A percentile compares a stretch with the other conserved stretches of the same genome.
Evolutionary conservation across 164 flowering plant genomes (phyloP).

Genomic region (Magnolia kwangsiensis): DNA sequence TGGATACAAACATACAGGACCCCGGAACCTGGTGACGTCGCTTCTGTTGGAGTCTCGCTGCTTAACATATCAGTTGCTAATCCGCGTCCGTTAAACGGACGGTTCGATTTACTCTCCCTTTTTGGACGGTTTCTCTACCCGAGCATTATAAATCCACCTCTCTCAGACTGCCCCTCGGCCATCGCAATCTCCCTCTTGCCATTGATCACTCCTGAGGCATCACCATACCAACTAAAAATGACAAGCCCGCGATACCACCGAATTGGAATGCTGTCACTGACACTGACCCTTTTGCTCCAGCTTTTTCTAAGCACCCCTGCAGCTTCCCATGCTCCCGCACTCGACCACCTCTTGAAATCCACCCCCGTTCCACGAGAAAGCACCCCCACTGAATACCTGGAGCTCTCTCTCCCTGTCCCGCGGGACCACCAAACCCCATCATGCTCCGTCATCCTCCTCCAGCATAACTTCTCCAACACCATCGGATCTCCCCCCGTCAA

Average conservation of each 20-base stretch:
- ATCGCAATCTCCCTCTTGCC: too few relatives aligned
- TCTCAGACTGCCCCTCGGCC: too few relatives aligned
- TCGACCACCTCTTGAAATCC: conserved; percentile 28
- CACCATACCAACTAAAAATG: too few relatives aligned
- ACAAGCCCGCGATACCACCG: background rate
- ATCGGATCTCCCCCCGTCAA: conserved; percentile 47
- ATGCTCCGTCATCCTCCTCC: conserved; percentile 45
- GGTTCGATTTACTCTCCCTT: too few relatives aligned
- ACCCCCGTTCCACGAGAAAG: background rate
- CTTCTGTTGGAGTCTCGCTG: too few relatives aligned
- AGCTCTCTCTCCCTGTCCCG: conserved; percentile 47
- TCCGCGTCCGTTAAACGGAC: too few relatives aligned
- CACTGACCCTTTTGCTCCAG: background rate
- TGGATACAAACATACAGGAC: too few relatives aligned
- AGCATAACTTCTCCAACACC: conserved; percentile 67
- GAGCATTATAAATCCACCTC: too few relatives aligned
- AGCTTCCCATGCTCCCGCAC: conserved; percentile 13
- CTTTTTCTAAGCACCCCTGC: conserved; percentile 5
- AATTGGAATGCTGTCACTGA: background rate
- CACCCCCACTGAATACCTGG: conserved; percentile 32
- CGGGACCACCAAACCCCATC: conserved; percentile 36
- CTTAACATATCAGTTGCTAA: too few relatives aligned
- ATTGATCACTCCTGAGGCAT: too few relatives aligned
- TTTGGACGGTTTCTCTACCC: too few relatives aligned
- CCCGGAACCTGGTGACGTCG: too few relatives aligned